Percentiles rank a stretch among this genome's conserved stretches.
These are phyloP conservation scores for Fraxinus nigra DNA, from an alignment of 305 asterid species.

Conservation along the genomic window DNA sequence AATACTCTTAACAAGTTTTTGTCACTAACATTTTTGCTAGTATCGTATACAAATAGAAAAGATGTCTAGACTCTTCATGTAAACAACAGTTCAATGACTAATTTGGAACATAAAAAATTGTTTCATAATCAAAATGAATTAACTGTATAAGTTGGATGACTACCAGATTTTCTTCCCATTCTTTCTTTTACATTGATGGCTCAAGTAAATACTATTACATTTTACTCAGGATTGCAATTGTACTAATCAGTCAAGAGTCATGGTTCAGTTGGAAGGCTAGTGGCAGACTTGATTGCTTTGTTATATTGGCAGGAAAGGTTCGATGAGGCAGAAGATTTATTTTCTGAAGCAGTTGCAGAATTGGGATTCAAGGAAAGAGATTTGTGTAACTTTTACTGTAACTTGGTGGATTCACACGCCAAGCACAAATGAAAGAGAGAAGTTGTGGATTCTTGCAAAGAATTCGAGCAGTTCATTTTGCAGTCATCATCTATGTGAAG, in stretches of 20 bases:
- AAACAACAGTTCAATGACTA: background rate
- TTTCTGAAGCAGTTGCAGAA: slow-evolving; percentile 42
- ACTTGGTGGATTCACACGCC: slow-evolving; percentile 52
- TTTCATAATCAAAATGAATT: background rate
- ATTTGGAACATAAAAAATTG: background rate
- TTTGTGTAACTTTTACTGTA: slow-evolving; percentile 52
- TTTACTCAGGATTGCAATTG: slow-evolving; percentile 48
- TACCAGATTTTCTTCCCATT: background rate
- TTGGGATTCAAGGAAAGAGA: slow-evolving; percentile 57
- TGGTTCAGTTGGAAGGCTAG: slow-evolving; percentile 95
- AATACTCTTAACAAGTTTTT: background rate
- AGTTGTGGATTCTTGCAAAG: slow-evolving; percentile 37
- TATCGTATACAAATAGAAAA: background rate
- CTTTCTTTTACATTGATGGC: background rate
- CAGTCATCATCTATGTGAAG: slow-evolving; percentile 57
- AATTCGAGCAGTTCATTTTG: slow-evolving; percentile 32
- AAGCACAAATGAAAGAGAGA: slow-evolving; percentile 47
- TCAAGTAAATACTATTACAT: background rate
- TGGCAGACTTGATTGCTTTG: slow-evolving; percentile 63
- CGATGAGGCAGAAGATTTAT: slow-evolving; percentile 50
- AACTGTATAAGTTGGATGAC: background rate
- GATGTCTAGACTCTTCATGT: too few relatives aligned
- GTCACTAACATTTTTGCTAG: background rate
- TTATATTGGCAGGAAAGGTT: slow-evolving; percentile 46
- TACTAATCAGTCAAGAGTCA: slow-evolving; percentile 60